Evolutionary conservation across 345 rosid species (phyloP).

Genomic region (Nephelium lappaceum): DNA sequence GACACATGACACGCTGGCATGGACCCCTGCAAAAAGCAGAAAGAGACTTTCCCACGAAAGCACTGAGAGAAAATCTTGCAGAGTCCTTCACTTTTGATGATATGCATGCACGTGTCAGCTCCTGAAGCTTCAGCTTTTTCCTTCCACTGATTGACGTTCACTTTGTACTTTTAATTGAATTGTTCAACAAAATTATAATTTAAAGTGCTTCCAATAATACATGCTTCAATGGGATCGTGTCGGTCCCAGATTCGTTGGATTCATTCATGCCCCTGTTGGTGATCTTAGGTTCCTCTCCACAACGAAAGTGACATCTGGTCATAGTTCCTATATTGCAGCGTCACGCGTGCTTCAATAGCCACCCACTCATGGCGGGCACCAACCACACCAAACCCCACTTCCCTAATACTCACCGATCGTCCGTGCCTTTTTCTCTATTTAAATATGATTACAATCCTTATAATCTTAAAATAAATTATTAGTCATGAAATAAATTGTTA

Average conservation of each 20-base stretch:
- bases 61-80: neutral
- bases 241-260: neutral
- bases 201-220: neutral
- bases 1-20: constrained; percentile 19
- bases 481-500: no score
- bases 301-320: neutral
- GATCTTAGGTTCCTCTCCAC: neutral
- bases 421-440: no score
- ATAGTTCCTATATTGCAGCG: neutral
- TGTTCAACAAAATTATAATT: neutral
- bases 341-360: neutral
- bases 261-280: neutral
- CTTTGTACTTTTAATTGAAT: constrained; percentile 3
- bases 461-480: no score
- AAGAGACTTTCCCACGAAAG: neutral
- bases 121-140: no score
- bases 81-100: neutral
- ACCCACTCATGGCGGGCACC: neutral
- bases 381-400: neutral
- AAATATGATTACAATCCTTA: no score
- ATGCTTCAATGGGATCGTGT: neutral
- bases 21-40: constrained; percentile 7
- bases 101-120: constrained; percentile 13
- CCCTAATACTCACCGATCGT: no score
- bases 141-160: neutral